Evolutionary conservation across 1,284 basidiomycete genomes (phyloP).

Genomic region (Anthracocystis walkeri): DNA sequence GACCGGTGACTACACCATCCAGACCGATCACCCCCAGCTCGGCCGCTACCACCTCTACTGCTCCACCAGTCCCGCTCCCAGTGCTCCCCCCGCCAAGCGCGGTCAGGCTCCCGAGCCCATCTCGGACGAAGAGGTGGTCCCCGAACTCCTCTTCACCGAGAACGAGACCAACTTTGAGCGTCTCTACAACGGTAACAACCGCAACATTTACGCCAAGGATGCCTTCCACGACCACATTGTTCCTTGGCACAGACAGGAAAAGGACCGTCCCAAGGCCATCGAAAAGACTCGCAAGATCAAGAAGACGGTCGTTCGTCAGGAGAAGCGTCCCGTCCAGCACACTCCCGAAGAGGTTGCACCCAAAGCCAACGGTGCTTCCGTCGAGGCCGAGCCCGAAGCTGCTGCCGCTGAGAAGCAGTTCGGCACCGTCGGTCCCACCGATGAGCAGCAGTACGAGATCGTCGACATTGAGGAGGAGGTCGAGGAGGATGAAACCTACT

Average conservation of each 20-base stretch:
- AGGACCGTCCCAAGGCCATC: slow-evolving; percentile 60
- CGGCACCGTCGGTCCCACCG: slow-evolving; percentile 34
- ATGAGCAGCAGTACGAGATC: slow-evolving; percentile 45
- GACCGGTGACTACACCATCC: slow-evolving; percentile 72
- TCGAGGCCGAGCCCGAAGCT: slow-evolving; percentile 37
- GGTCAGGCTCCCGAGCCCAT: slow-evolving; percentile 70
- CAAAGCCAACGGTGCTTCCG: slow-evolving; percentile 45
- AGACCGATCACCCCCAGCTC: slow-evolving; percentile 78
- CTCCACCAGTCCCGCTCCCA: slow-evolving; percentile 89
- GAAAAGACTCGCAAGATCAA: slow-evolving; percentile 57
- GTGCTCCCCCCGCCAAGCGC: slow-evolving; percentile 76
- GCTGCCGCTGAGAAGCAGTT: slow-evolving; percentile 50
- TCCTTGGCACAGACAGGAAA: slow-evolving; percentile 75
- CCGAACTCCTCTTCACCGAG: slow-evolving; percentile 72
- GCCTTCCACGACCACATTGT: slow-evolving; percentile 99
- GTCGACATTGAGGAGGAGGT: slow-evolving; percentile 66
- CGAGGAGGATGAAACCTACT: slow-evolving; percentile 64
- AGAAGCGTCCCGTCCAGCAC: slow-evolving; percentile 31
- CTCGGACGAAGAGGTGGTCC: slow-evolving; percentile 72
- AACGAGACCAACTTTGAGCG: slow-evolving; percentile 96
- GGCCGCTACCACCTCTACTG: slow-evolving; percentile 80
- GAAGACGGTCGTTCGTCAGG: slow-evolving; percentile 49
- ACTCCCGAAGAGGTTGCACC: slow-evolving; percentile 42
- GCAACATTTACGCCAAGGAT: slow-evolving; percentile 92
- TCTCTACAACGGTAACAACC: slow-evolving; percentile 80